Base-by-base conservation (phyloP, 2,329 filamentous ascomycete genomes). In the Beauveria asiatica region DNA sequence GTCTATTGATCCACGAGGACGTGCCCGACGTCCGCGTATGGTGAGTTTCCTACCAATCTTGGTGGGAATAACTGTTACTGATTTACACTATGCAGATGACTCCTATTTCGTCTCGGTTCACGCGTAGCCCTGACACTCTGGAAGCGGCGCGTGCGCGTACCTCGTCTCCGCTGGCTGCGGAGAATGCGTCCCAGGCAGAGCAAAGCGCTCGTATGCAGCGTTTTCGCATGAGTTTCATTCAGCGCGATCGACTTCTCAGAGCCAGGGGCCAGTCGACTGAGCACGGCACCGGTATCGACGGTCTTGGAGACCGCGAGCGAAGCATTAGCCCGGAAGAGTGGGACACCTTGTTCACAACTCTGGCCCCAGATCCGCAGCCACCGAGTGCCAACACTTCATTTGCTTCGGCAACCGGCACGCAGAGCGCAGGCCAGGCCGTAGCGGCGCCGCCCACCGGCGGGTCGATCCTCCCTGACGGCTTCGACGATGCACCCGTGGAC, bases 331-430 rank as follows among this genome's bases (percentile, higher is more conserved):
- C 88, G 1, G 87, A 88, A 58, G 79, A 79, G 1, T 97, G 92
- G 92, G 88, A 93, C 62, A 90, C 86, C 3, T 84, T 97, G 57
- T 78, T 92, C 61, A 87, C 83, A 7, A 95, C 90, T 0, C 82
- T 97, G 62, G 87, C 89, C 0, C 90, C 90, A 0, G 92, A 96
- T 70, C 85, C 88, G 17, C 87, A 90, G 63, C 82, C 90, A 3
- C 90, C 92, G 0, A 95, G 89, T 66, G 83, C 85, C 2, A 85
- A 89, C 33, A 92, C 91, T 1, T 96, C 92, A 0, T 96, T 96
- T 70, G 83, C 86, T 0, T 92, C 89, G 10, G 80, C 80, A 9
- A 63, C 67, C 2, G 69, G 68, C 1, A 77, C 79, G 0, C 78
- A 78, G 62, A 74, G 70, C 57, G 72, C 74, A 2, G 74, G 10